phyloP scores from a whole-genome alignment of 371 early-diverging fungal genomes.

The Amoeboradix gromovi region DNA sequence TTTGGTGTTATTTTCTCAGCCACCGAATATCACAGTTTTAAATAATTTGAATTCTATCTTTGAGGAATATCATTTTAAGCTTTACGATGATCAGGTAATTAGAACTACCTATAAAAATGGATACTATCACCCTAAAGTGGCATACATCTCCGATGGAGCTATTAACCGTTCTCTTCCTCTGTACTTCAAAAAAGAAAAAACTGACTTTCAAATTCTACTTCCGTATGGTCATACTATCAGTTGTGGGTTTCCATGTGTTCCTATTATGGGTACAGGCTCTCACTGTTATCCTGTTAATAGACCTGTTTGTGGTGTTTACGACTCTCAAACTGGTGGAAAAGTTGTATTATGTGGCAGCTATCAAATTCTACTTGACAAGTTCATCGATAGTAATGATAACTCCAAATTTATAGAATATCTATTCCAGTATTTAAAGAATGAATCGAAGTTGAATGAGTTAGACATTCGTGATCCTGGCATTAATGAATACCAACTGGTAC shows the following conservation, averaged over 20 bases:
- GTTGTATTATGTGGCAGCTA: slow-evolving; percentile 18
- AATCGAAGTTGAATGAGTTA: slow-evolving; percentile 14
- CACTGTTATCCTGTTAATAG: background rate
- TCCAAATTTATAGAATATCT: slow-evolving; percentile 1
- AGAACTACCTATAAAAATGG: background rate
- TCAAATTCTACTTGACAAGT: slow-evolving; percentile 1
- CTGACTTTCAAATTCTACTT: background rate
- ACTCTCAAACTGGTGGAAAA: slow-evolving; percentile 3
- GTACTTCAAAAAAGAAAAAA: background rate
- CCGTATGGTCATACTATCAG: background rate
- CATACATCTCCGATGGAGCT: background rate
- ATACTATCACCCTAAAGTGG: background rate
- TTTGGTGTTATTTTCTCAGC: background rate
- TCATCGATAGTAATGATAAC: background rate
- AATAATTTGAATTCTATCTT: background rate
- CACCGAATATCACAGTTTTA: background rate
- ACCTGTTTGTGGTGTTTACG: background rate
- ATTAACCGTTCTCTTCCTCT: background rate
- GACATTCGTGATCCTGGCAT: slow-evolving; percentile 26
- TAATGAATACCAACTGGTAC: slow-evolving; percentile 22
- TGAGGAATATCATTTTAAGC: background rate
- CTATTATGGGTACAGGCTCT: background rate
- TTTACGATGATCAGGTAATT: background rate
- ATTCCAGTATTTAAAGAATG: slow-evolving; percentile 5
- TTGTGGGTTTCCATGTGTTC: background rate